Evolutionary conservation across 192 early-diverging fungal species (phyloP).

Genomic region (Podila epicladia): DNA sequence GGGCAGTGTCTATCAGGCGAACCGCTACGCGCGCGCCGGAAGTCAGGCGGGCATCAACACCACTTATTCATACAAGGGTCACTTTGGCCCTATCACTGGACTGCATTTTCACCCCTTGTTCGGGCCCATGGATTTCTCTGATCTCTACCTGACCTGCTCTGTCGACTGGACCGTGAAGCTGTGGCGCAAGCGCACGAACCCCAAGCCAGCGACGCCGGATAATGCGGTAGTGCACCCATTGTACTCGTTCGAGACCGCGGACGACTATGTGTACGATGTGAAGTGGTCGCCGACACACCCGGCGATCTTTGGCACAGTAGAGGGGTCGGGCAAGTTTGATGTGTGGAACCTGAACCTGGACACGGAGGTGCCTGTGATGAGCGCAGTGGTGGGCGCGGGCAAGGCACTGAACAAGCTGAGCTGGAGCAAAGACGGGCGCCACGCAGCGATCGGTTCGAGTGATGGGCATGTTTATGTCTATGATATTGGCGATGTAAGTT

Average conservation of each 20-base stretch:
- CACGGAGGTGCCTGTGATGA: slow-evolving; percentile 75
- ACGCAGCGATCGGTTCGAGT: slow-evolving; percentile 80
- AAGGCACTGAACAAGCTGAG: slow-evolving; percentile 92
- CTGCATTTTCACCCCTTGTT: slow-evolving; percentile 90
- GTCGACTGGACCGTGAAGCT: slow-evolving; percentile 99
- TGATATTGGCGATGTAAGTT: slow-evolving; percentile 89
- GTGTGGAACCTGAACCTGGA: slow-evolving; percentile 95
- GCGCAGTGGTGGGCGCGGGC: slow-evolving; percentile 64
- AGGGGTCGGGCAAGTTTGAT: slow-evolving; percentile 90
- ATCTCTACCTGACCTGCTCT: slow-evolving; percentile 91
- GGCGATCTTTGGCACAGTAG: slow-evolving; percentile 90
- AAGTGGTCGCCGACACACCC: slow-evolving; percentile 98
- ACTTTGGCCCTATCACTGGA: slow-evolving; percentile 88
- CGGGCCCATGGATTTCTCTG: slow-evolving; percentile 87
- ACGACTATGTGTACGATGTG: slow-evolving; percentile 98
- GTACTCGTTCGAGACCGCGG: slow-evolving; percentile 89
- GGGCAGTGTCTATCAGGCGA: slow-evolving; percentile 92
- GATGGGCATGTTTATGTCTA: slow-evolving; percentile 90
- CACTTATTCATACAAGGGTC: slow-evolving; percentile 86
- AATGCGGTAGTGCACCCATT: slow-evolving; percentile 70
- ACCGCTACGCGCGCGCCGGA: slow-evolving; percentile 95
- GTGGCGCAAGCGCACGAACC: slow-evolving; percentile 80
- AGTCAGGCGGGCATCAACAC: slow-evolving; percentile 96
- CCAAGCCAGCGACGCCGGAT: slow-evolving; percentile 59
- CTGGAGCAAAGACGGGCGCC: slow-evolving; percentile 92